Evolutionary conservation across 352 stramenopile genomes (phyloP), one percentile per base, ranked within the genome.

Genomic region (Phytophthora podocarpi): DNA sequence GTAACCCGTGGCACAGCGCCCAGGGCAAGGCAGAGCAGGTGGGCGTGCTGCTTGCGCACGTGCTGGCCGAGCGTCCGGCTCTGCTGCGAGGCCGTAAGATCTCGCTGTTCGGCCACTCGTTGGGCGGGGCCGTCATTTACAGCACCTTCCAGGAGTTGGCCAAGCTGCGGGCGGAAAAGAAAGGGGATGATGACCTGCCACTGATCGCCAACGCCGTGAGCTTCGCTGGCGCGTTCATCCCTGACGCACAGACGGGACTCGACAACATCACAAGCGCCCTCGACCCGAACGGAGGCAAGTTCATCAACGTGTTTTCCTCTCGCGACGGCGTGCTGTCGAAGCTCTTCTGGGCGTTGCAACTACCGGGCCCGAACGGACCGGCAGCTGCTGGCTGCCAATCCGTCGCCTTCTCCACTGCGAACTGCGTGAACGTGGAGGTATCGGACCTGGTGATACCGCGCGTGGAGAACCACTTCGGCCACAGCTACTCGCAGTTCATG

Each of bases 1-100:
- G 73, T 15, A 95, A 95, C 28, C 86, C 86, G 52, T 95, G 86
- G 86, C 85, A 93, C 61, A 91, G 79, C 36, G 86, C 86, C 15
- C 82, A 95, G 57, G 79, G 80, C 30, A 91, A 95, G 58, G 86
- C 86, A 24, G 67, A 88, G 37, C 81, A 93, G 48, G 83, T 95
- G 15, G 86, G 86, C 11, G 72, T 83, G 16, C 43, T 92, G 39
- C 76, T 95, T 4, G 84, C 86, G 0, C 84, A 86, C 1, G 71
- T 95, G 28, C 68, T 93, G 31, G 74, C 76, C 11, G 62, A 76
- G 5, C 55, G 71, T 18, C 86, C 84, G 5, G 72, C 72, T 6
- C 72, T 91, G 30, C 62, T 75, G 9, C 73, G 75, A 13, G 67
- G 48, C 5, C 86, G 86, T 18, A 74, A 81, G 30, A 66, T 95